These are phyloP conservation scores for Paspalum notatum DNA, from an alignment of 176 grass and related monocot genomes.

Conservation along the genomic window DNA sequence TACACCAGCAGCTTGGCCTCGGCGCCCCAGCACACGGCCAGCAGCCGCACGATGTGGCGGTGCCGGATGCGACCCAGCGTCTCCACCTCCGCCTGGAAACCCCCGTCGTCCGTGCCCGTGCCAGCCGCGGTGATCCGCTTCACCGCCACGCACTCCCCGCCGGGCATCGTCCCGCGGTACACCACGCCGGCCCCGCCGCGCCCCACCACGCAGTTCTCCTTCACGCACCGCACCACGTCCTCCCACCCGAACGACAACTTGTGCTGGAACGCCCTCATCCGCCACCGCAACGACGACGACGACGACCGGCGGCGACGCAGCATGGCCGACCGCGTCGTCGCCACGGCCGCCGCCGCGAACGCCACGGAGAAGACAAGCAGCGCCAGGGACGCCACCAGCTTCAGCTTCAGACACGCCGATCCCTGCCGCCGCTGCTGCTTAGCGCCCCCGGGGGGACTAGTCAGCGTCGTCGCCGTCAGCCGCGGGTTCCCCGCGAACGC, in stretches of 20 bases:
- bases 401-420: slow-evolving; percentile 57
- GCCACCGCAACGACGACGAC: slow-evolving; percentile 37
- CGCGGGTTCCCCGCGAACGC: slow-evolving; percentile 67
- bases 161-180: slow-evolving; percentile 68
- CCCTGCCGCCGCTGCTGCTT: neutral
- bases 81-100: slow-evolving; percentile 77
- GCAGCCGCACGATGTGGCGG: slow-evolving; percentile 74
- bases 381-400: slow-evolving; percentile 64
- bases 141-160: slow-evolving; percentile 69
- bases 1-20: slow-evolving; percentile 73
- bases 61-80: slow-evolving; percentile 79
- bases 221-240: slow-evolving; percentile 69
- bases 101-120: slow-evolving; percentile 58
- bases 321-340: slow-evolving; percentile 68
- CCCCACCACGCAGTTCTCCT: slow-evolving; percentile 75
- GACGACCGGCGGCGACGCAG: slow-evolving; percentile 18
- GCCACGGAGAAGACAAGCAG: slow-evolving; percentile 67
- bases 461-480: too few relatives aligned
- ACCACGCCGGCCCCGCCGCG: slow-evolving; percentile 75
- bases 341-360: slow-evolving; percentile 59
- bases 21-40: slow-evolving; percentile 52
- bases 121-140: slow-evolving; percentile 62
- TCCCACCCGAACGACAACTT: slow-evolving; percentile 70
- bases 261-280: slow-evolving; percentile 80
- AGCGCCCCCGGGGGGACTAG: too few relatives aligned